Conservation (phyloP, 495 filamentous ascomycete species). For the Hyaloscypha variabilis region DNA sequence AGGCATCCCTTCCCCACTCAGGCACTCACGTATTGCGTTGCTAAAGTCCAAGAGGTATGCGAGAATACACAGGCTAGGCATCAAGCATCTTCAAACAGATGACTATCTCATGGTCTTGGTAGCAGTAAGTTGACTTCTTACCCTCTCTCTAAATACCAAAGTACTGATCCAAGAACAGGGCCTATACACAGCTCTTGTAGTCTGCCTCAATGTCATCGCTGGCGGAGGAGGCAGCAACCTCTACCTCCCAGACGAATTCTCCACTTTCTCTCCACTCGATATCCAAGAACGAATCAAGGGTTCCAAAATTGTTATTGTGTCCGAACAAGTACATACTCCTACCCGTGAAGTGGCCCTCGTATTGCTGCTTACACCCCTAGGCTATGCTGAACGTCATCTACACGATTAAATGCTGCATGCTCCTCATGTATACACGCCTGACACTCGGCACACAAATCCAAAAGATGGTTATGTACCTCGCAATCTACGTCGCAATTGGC, state of each 20-base stretch:
- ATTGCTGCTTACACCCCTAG: slow-evolving; percentile 18
- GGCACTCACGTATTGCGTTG: not conserved
- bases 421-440: slow-evolving; percentile 51
- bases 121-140: slow-evolving; percentile 25
- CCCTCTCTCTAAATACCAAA: not conserved
- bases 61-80: slow-evolving; percentile 34
- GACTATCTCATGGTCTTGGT: slow-evolving; percentile 41
- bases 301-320: slow-evolving; percentile 47
- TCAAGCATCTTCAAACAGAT: slow-evolving; percentile 34
- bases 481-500: slow-evolving; percentile 36
- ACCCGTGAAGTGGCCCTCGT: not conserved
- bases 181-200: slow-evolving; percentile 42
- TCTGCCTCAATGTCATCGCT: slow-evolving; percentile 46
- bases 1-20: slow-evolving; percentile 3
- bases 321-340: slow-evolving; percentile 38
- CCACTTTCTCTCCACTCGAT: slow-evolving; percentile 39
- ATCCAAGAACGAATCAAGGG: slow-evolving; percentile 46
- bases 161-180: slow-evolving; percentile 8
- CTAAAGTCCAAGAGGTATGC: slow-evolving; percentile 33
- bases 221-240: slow-evolving; percentile 49
- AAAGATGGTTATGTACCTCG: slow-evolving; percentile 35
- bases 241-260: slow-evolving; percentile 39
- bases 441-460: slow-evolving; percentile 41
- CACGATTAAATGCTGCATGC: slow-evolving; percentile 53
- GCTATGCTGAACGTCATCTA: slow-evolving; percentile 53